Base-by-base conservation (phyloP, 1,284 basidiomycete genomes). In the Ceratobasidium sp. region DNA sequence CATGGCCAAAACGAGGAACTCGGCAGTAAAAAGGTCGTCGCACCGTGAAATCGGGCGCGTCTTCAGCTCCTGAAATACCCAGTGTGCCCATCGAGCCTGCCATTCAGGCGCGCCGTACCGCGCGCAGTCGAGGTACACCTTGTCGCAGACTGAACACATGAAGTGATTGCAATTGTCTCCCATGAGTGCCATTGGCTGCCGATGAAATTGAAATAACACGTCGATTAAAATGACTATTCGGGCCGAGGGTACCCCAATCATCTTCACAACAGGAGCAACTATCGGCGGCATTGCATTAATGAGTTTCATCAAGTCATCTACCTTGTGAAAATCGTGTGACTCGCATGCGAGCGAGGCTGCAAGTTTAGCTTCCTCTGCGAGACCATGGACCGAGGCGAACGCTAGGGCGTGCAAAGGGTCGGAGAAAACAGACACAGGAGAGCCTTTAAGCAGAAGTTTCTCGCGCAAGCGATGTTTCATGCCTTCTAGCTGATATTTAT, bases 401-500 rank as follows among this genome's bases (percentile, higher is more conserved):
- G 56, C 29, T 6, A 71, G 43, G 9, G 56, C 69, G 4, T 57
- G 22, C 40, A 71, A 34, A n/a, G 69, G 69, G 32, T 71, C 25
- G 34, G 43, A 13, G 17, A 46, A 61, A 9, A 46, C 56, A 5
- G 69, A 71, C 2, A 71, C 29, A 1, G 34, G 56, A 25, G 69
- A 71, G 17, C 34, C 37, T 29, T n/a, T 49, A 0, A 61, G 40
- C 11, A 43, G 46, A 19, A 71, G 57, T 13, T 19, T 22, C 25
- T 71, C 19, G 13, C 56, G 34, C 43, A 71, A 40, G 13, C 32
- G 19, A 7, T 7, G 3, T 34, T 62, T 46, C 69, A 71, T 61
- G 29, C 46, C 56, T 11, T 61, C 57, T 17, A 71, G 69, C 19
- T 71, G 56, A 22, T 71, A 71, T 25, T 71, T 71, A 22, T 71